phyloP scores from a whole-genome alignment of 208 protist species.

The Trypanosoma cruzi region DNA sequence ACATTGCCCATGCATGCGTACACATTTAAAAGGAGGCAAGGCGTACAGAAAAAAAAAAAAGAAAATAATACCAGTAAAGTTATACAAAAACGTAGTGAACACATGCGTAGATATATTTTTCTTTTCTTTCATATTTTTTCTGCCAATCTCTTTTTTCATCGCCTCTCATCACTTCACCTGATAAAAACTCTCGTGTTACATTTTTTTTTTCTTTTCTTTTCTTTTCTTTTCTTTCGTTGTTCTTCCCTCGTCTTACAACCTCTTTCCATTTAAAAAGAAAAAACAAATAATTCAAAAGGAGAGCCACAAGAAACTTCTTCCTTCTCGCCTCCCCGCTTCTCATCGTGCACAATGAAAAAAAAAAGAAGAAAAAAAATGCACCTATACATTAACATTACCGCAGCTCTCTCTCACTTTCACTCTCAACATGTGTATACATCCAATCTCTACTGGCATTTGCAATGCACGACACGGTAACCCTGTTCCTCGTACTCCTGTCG shows the following conservation, averaged over 20 bases:
- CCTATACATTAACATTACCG: no score
- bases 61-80: constrained; percentile 11
- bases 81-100: constrained; percentile 8
- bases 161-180: neutral
- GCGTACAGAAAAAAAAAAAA: constrained; percentile 1
- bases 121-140: neutral
- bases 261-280: neutral
- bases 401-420: constrained; percentile 1
- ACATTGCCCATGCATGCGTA: neutral
- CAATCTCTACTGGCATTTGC: constrained; percentile 69
- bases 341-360: neutral
- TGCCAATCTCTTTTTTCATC: neutral
- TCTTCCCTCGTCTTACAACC: neutral
- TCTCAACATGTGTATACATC: constrained; percentile 5
- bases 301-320: neutral
- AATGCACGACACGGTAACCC: constrained; percentile 83
- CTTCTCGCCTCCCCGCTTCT: neutral
- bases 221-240: neutral
- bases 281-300: neutral
- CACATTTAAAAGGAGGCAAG: neutral
- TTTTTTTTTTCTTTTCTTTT: neutral
- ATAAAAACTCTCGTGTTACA: no score
- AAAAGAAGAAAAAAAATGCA: neutral
- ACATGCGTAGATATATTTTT: neutral
- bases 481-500: constrained; percentile 88